Conservation (phyloP, 768 basidiomycete genomes). For the Mycena epipterygia region DNA sequence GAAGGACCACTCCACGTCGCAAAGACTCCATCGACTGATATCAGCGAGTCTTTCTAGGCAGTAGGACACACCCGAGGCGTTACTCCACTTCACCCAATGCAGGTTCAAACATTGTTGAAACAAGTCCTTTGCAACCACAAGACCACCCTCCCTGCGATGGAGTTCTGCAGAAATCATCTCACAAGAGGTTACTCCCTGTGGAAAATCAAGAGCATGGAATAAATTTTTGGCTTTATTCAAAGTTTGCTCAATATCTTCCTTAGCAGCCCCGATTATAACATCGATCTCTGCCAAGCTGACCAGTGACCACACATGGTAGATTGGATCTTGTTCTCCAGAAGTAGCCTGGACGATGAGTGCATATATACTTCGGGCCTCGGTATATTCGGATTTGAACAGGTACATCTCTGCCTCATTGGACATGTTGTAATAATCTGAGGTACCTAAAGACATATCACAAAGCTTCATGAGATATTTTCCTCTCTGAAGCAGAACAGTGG, state of each 20-base stretch:
- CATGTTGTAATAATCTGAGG: background rate
- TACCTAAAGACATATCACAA: background rate
- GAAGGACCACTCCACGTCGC: background rate
- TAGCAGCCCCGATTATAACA: background rate
- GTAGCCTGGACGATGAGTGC: no score
- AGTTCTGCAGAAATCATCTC: background rate
- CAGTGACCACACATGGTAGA: background rate
- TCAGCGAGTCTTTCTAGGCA: background rate
- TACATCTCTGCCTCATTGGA: background rate
- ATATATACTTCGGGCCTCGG: background rate
- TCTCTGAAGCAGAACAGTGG: no score
- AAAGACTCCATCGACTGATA: background rate
- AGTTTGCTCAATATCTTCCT: background rate
- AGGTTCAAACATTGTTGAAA: background rate
- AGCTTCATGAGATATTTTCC: background rate
- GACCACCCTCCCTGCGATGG: background rate
- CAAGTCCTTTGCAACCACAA: background rate
- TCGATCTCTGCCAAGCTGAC: background rate
- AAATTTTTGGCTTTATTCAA: no score
- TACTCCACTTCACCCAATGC: background rate
- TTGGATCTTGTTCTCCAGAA: no score
- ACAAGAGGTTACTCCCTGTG: background rate
- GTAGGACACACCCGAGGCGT: no score
- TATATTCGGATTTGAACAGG: background rate
- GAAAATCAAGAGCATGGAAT: no score